Conservation (phyloP, 306 rosid genomes). For the Fragaria iinumae region DNA sequence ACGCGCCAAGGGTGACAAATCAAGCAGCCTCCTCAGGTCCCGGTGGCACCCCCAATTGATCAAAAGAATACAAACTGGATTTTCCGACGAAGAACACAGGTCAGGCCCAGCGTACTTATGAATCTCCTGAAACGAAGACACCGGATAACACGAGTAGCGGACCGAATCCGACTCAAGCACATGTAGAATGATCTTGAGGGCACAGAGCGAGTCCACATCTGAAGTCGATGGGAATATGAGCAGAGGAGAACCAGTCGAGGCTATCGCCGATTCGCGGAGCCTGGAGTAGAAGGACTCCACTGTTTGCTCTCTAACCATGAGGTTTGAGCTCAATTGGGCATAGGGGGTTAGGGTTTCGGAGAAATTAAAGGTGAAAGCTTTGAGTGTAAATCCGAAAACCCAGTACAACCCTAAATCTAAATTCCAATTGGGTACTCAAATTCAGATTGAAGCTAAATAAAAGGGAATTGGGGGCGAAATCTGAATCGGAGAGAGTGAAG, state of each 20-base stretch:
- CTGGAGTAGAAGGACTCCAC: constrained; percentile 66
- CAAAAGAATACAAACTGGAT: constrained; percentile 51
- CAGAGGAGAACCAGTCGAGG: constrained; percentile 57
- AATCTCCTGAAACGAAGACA: constrained; percentile 80
- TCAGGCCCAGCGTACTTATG: constrained; percentile 47
- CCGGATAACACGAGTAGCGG: constrained; percentile 73
- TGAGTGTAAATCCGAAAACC: constrained; percentile 6
- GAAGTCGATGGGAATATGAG: constrained; percentile 91
- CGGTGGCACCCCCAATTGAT: constrained; percentile 90
- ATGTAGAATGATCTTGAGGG: constrained; percentile 66
- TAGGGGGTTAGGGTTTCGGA: background rate
- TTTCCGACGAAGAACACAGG: constrained; percentile 36
- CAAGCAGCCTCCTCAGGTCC: constrained; percentile 50
- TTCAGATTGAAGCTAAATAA: background rate
- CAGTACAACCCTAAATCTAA: background rate
- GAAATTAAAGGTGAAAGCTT: constrained; percentile 8
- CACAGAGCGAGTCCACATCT: constrained; percentile 84
- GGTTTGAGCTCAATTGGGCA: constrained; percentile 27
- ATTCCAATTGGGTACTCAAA: background rate
- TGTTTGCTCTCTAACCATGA: constrained; percentile 69
- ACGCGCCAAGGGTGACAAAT: constrained; percentile 44
- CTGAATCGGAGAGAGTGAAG: constrained; percentile 10
- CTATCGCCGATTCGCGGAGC: constrained; percentile 50
- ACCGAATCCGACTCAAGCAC: constrained; percentile 83
- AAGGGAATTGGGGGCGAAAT: constrained; percentile 8